Evolutionary conservation across 805 yeast species (phyloP), one percentile per base, ranked within the genome.

Genomic region (Spathaspora boniae): DNA sequence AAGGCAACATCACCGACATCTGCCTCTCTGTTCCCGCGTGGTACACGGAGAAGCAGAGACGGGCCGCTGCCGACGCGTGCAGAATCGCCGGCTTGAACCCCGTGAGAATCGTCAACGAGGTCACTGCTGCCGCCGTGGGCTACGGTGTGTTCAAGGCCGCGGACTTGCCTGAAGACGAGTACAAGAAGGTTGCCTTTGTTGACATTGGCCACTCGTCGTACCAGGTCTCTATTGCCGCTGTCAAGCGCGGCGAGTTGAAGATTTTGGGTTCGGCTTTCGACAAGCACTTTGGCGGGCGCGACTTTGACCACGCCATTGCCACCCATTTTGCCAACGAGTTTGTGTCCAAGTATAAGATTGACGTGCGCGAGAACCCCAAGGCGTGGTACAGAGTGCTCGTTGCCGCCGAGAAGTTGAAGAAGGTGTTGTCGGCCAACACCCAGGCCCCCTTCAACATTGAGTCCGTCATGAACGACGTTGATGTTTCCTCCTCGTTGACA

Each of bases 41-140:
- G 98, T 93, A 86, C 77, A 78, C 94, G 38, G 98, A 93, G 65
- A 80, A 76, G 56, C 98, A 93, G 73, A 89, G 98, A 70, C 87
- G 95, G 56, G 96, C 96, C 45, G 82, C 93, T 48, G 75, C 87
- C 42, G 98, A 93, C 61, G 96, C 98, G 40, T 91, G 96, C 56
- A 78, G 75, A 60, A 85, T 93, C 61, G 98, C 98, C 41, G 96
- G 96, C 46, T 76, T 93, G 58, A 93, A 93, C 80, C 98, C 98
- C 42, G 97, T 93, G 42, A 86, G 98, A 78, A 80, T 93, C 46
- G 95, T 93, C 52, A 93, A 93, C 65, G 99, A 93, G 64, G 82
- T 86, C 48, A 89, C 98, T 40, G 98, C 98, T 43, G 98, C 98
- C 43, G 98, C 97, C 54, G 96, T 93, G 47, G 94, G 97, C 53